A percentile compares a stretch with the other conserved stretches of the same genome.
These are phyloP conservation scores for Gossypium thurberi DNA, from an alignment of 345 rosid species.

Conservation along the genomic window DNA sequence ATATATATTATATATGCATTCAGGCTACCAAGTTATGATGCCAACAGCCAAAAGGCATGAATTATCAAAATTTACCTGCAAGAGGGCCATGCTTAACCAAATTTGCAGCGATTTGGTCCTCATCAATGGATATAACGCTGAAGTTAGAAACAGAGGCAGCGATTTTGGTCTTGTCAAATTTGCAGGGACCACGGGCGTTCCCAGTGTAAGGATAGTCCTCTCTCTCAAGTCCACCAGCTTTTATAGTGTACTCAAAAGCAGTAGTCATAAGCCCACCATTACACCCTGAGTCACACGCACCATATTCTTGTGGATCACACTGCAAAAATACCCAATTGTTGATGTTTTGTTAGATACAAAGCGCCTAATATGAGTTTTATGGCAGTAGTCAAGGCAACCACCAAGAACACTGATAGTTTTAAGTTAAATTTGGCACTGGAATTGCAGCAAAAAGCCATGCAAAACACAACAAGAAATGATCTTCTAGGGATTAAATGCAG, in stretches of 20 bases:
- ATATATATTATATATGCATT: not conserved
- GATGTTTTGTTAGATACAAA: not conserved
- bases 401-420: not conserved
- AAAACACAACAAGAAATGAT: not conserved
- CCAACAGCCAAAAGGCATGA: not conserved
- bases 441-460: not conserved
- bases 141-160: constrained; percentile 78
- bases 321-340: constrained; percentile 19
- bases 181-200: constrained; percentile 60
- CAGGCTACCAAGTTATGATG: not conserved
- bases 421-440: not conserved
- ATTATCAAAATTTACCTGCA: constrained; percentile 46
- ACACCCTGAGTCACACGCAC: constrained; percentile 84
- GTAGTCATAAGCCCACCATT: constrained; percentile 85
- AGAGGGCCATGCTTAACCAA: constrained; percentile 81
- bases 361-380: not conserved
- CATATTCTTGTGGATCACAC: constrained; percentile 85
- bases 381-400: not conserved
- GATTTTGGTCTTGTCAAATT: constrained; percentile 67
- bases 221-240: constrained; percentile 81
- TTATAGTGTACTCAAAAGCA: constrained; percentile 84
- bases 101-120: constrained; percentile 95
- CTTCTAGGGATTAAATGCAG: not conserved
- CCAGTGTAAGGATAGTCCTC: constrained; percentile 95
- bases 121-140: constrained; percentile 74